A percentile compares a stretch with the other conserved stretches of the same genome.
Evolutionary conservation across 2,329 filamentous ascomycete species (phyloP).

Genomic region (Aphanoascus verrucosus): DNA sequence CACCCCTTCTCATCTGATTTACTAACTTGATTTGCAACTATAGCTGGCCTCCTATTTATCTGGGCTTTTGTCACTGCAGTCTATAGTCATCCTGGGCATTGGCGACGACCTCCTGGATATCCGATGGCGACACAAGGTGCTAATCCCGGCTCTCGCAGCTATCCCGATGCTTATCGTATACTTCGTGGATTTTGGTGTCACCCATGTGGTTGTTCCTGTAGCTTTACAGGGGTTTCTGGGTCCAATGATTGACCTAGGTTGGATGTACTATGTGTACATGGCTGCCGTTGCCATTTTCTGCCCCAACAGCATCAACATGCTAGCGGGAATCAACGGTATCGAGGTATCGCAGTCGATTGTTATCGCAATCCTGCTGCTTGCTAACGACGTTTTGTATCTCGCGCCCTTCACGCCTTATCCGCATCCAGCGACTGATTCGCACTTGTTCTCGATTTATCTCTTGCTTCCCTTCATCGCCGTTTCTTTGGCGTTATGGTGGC

Average conservation of each 20-base stretch:
- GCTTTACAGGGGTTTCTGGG: conserved; percentile 76
- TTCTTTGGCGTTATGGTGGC: conserved; percentile 69
- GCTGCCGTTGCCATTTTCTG: conserved; percentile 92
- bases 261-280: conserved; percentile 94
- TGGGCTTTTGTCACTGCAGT: conserved; percentile 84
- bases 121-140: conserved; percentile 96
- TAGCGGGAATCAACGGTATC: conserved; percentile 98
- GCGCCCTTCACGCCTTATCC: conserved; percentile 62
- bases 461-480: conserved; percentile 90
- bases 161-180: conserved; percentile 93
- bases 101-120: conserved; percentile 97
- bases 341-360: conserved; percentile 91
- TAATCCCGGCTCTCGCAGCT: conserved; percentile 88
- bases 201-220: conserved; percentile 81
- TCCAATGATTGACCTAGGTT: conserved; percentile 68
- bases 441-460: conserved; percentile 91
- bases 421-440: conserved; percentile 88
- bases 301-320: conserved; percentile 97
- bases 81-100: conserved; percentile 80
- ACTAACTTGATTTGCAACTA: background rate
- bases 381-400: conserved; percentile 85
- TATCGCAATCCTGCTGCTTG: conserved; percentile 68
- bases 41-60: conserved; percentile 91
- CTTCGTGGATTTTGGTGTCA: conserved; percentile 97
- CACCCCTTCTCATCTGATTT: background rate